Conservation (phyloP, 495 filamentous ascomycete species). For the Aspergillus kassunensis region DNA sequence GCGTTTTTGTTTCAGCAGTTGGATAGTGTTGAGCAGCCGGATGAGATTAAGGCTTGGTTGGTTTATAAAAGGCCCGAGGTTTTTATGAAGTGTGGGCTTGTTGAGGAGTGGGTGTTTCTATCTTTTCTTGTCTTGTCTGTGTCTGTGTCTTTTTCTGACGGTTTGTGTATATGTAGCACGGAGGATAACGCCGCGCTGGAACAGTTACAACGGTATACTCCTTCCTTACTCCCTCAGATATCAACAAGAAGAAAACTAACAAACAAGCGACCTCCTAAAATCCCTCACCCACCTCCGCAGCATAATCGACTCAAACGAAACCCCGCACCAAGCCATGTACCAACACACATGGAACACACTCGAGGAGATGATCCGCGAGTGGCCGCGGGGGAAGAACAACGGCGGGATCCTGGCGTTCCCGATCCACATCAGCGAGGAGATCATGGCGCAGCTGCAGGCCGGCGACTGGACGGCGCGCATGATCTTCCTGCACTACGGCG, state of each 20-base stretch:
- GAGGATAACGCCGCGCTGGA: slow-evolving; percentile 10
- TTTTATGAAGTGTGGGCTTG: slow-evolving; percentile 11
- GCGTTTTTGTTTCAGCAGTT: slow-evolving; percentile 33
- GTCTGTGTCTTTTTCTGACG: neutral
- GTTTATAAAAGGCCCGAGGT: slow-evolving; percentile 14
- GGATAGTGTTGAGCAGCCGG: slow-evolving; percentile 18
- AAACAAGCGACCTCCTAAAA: slow-evolving; percentile 13
- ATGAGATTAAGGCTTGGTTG: slow-evolving; percentile 29
- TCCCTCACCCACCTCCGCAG: slow-evolving; percentile 21
- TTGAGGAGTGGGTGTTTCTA: slow-evolving; percentile 14
- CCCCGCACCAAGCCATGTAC: slow-evolving; percentile 19
- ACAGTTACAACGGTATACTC: slow-evolving; percentile 18
- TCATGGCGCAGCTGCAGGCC: slow-evolving; percentile 22
- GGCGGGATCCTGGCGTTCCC: slow-evolving; percentile 40
- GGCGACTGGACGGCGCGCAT: slow-evolving; percentile 37
- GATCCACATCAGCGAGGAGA: slow-evolving; percentile 29
- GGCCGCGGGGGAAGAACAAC: slow-evolving; percentile 29
- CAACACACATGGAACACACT: slow-evolving; percentile 28
- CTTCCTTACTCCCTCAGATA: neutral
- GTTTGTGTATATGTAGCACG: neutral
- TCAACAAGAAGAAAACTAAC: slow-evolving; percentile 8
- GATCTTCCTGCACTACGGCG: slow-evolving; percentile 36
- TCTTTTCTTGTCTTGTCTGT: no score
- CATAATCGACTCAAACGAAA: slow-evolving; percentile 17
- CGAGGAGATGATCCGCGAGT: slow-evolving; percentile 27